Conservation (phyloP, 129 eudicot species). For the Oenanthe sinensis region DNA sequence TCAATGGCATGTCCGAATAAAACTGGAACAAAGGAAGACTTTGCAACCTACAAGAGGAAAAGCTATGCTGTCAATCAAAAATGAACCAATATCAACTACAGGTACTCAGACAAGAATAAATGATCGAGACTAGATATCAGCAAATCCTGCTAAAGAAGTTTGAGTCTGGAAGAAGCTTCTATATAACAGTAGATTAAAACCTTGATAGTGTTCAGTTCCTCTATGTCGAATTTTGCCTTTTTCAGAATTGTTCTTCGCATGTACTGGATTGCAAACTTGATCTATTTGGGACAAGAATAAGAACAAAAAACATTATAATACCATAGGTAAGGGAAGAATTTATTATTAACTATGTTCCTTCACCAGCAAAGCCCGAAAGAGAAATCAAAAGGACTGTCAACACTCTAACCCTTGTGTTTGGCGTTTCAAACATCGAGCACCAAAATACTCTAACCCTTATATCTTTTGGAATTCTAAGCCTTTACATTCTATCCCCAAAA, state of each 20-base stretch:
- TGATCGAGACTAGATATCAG: neutral
- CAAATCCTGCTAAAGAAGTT: neutral
- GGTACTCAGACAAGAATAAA: neutral
- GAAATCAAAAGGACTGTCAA: neutral
- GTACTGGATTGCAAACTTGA: slow-evolving; percentile 90
- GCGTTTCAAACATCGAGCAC: neutral
- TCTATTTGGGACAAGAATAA: slow-evolving; percentile 27
- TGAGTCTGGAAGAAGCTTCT: neutral
- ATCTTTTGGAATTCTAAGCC: neutral
- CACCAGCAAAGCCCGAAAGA: neutral
- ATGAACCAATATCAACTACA: neutral
- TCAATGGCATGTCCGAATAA: slow-evolving; percentile 82
- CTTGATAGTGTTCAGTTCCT: slow-evolving; percentile 79
- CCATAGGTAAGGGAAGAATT: neutral
- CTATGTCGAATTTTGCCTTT: slow-evolving; percentile 89
- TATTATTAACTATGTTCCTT: neutral
- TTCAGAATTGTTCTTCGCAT: slow-evolving; percentile 87
- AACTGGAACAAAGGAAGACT: slow-evolving; percentile 78
- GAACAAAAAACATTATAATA: neutral
- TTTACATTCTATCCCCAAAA: neutral
- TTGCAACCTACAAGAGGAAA: slow-evolving; percentile 57
- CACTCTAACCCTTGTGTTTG: neutral
- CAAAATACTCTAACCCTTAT: no score
- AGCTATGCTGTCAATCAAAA: neutral
- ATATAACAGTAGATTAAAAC: slow-evolving; percentile 16